A percentile compares a stretch with the other conserved stretches of the same genome.
Evolutionary conservation across 129 eudicot species (phyloP).

Genomic region (Erigeron canadensis): DNA sequence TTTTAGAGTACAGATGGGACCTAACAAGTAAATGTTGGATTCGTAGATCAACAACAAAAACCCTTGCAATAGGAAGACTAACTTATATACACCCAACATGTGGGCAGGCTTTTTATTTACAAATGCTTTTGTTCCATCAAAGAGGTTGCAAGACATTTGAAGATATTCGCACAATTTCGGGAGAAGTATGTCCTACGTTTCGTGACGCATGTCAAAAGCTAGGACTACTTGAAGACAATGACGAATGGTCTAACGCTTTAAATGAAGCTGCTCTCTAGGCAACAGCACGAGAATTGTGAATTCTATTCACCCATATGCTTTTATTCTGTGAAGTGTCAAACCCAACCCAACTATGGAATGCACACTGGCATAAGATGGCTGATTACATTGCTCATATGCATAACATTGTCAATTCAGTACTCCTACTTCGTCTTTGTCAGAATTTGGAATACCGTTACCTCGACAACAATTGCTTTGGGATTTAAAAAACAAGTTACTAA

Average conservation of each 20-base stretch:
- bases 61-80: not conserved
- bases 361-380: not conserved
- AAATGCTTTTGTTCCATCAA: not conserved
- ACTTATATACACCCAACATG: not conserved
- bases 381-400: not conserved
- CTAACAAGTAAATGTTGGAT: not conserved
- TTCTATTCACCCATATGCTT: not conserved
- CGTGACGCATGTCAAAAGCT: not conserved
- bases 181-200: not conserved
- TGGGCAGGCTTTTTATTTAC: not conserved
- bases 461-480: not conserved
- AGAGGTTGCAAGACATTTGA: not conserved
- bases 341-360: not conserved
- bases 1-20: not conserved
- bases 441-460: not conserved
- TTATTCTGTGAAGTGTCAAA: not conserved
- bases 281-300: not conserved
- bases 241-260: not conserved
- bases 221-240: not conserved
- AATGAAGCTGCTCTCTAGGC: not conserved
- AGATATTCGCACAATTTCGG: not conserved
- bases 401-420: not conserved
- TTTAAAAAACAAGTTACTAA: not conserved
- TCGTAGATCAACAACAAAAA: not conserved
- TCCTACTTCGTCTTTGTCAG: not conserved